phyloP scores from a whole-genome alignment of 805 yeast species.

The Scheffersomyces stipitis region DNA sequence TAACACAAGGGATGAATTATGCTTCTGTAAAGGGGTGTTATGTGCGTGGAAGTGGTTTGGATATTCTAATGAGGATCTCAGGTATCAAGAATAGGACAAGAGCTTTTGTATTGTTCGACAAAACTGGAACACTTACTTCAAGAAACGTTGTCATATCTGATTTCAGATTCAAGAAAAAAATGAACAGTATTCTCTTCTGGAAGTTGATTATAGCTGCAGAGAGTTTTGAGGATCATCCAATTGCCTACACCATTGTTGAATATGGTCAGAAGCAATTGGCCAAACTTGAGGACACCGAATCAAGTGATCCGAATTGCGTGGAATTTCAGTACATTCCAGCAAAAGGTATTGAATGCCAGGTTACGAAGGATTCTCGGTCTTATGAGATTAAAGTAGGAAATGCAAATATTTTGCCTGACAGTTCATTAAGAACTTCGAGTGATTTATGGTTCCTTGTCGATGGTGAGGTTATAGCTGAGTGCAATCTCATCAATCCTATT shows the following conservation, averaged over 20 bases:
- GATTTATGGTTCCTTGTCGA: slow-evolving; percentile 4
- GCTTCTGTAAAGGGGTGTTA: slow-evolving; percentile 6
- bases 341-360: slow-evolving; percentile 2
- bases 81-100: neutral
- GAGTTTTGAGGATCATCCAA: slow-evolving; percentile 4
- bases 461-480: slow-evolving; percentile 2
- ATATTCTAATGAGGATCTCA: slow-evolving; percentile 2
- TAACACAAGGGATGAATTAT: slow-evolving; percentile 5
- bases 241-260: slow-evolving; percentile 5
- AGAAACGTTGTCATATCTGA: slow-evolving; percentile 4
- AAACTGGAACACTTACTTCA: slow-evolving; percentile 6
- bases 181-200: slow-evolving; percentile 2
- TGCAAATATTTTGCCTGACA: neutral
- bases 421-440: neutral
- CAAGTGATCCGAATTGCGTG: neutral
- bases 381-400: slow-evolving; percentile 2
- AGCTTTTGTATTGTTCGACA: slow-evolving; percentile 6
- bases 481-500: slow-evolving; percentile 1
- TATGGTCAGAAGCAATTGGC: slow-evolving; percentile 3
- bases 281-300: neutral
- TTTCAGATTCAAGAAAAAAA: neutral
- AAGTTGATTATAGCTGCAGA: slow-evolving; percentile 3
- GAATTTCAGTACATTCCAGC: slow-evolving; percentile 1
- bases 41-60: slow-evolving; percentile 5
- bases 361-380: neutral